A percentile compares a stretch with the other conserved stretches of the same genome.
Evolutionary conservation across 2,329 filamentous ascomycete species (phyloP).

Genomic region (Emericellopsis atlantica): DNA sequence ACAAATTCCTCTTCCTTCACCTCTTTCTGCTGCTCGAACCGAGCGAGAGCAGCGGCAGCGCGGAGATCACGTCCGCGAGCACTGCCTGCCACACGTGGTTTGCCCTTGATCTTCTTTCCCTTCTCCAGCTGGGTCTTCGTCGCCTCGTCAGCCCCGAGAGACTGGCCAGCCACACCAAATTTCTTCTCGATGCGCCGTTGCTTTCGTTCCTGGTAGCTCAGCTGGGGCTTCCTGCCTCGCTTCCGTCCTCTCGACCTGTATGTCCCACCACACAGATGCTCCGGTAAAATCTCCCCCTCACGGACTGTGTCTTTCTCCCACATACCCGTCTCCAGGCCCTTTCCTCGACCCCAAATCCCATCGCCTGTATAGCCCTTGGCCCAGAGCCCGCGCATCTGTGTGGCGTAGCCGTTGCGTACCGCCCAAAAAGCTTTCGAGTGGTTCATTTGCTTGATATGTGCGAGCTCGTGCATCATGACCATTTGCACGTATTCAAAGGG

Average conservation of each 20-base stretch:
- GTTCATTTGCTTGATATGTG: constrained; percentile 88
- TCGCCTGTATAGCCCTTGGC: constrained; percentile 61
- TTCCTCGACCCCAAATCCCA: constrained; percentile 69
- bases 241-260: constrained; percentile 51
- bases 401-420: constrained; percentile 60
- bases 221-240: constrained; percentile 34
- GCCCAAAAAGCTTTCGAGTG: constrained; percentile 73
- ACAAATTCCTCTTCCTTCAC: constrained; percentile 14
- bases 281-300: constrained; percentile 45
- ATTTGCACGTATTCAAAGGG: constrained; percentile 78
- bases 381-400: constrained; percentile 62
- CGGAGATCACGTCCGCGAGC: constrained; percentile 62
- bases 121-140: constrained; percentile 54
- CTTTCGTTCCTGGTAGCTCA: constrained; percentile 61
- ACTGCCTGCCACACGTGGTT: constrained; percentile 63
- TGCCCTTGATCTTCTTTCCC: constrained; percentile 47
- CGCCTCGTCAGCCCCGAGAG: constrained; percentile 57
- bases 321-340: constrained; percentile 46
- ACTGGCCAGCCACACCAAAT: constrained; percentile 59
- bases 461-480: constrained; percentile 91
- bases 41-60: constrained; percentile 63
- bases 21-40: constrained; percentile 51
- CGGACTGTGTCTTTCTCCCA: constrained; percentile 40
- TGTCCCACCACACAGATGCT: constrained; percentile 72
- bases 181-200: constrained; percentile 62